Evolutionary conservation across 2,329 filamentous ascomycete species (phyloP).

Genomic region (Mycocentrospora acerina): DNA sequence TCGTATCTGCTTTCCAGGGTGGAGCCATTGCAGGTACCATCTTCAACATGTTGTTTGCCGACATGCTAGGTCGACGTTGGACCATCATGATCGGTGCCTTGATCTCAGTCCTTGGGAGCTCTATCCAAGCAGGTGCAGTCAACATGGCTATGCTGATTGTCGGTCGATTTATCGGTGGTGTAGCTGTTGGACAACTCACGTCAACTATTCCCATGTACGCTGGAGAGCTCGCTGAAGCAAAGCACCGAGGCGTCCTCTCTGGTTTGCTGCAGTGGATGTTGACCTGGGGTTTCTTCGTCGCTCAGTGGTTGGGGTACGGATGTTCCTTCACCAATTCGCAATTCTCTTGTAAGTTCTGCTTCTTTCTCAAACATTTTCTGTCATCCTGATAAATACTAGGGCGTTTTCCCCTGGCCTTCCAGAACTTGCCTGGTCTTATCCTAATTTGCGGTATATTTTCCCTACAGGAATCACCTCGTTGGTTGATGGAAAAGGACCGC

Average conservation of each 20-base stretch:
- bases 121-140: slow-evolving; percentile 41
- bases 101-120: slow-evolving; percentile 36
- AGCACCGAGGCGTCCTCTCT: slow-evolving; percentile 54
- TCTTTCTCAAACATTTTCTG: slow-evolving; percentile 1
- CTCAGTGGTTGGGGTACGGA: slow-evolving; percentile 44
- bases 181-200: slow-evolving; percentile 47
- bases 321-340: slow-evolving; percentile 28
- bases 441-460: slow-evolving; percentile 52
- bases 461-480: slow-evolving; percentile 62
- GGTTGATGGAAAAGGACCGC: slow-evolving; percentile 58
- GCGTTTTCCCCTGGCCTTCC: slow-evolving; percentile 47
- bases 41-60: slow-evolving; percentile 17
- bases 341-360: slow-evolving; percentile 20
- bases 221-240: slow-evolving; percentile 36
- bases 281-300: slow-evolving; percentile 42
- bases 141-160: slow-evolving; percentile 50
- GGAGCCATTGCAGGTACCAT: slow-evolving; percentile 26
- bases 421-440: slow-evolving; percentile 44
- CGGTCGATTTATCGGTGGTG: slow-evolving; percentile 53
- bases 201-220: slow-evolving; percentile 22
- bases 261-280: slow-evolving; percentile 56
- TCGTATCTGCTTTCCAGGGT: slow-evolving; percentile 43
- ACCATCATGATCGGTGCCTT: slow-evolving; percentile 39
- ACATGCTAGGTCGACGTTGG: slow-evolving; percentile 18
- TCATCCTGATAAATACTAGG: slow-evolving; percentile 12